phyloP scores from a whole-genome alignment of 257 asterid genomes.

The Craterostigma plantagineum region DNA sequence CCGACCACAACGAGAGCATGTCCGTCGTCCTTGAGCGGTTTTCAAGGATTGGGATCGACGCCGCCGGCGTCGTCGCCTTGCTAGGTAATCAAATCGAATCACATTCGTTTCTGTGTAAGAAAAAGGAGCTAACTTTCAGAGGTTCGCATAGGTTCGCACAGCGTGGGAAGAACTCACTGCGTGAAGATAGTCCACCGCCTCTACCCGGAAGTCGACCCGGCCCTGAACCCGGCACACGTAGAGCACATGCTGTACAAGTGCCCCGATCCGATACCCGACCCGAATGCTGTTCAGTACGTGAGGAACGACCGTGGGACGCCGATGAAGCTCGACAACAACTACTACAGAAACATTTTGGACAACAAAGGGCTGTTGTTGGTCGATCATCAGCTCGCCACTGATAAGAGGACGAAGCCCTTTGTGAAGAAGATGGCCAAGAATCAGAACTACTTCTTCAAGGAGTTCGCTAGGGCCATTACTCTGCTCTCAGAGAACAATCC shows the following conservation, averaged over 20 bases:
- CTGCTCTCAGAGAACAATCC: conserved; percentile 60
- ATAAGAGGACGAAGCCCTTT: conserved; percentile 35
- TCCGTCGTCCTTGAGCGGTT: conserved; percentile 67
- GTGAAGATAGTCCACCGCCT: conserved; percentile 88
- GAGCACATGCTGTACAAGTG: conserved; percentile 91
- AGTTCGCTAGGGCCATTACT: conserved; percentile 47
- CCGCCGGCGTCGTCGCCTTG: conserved; percentile 82
- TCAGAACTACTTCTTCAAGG: conserved; percentile 45
- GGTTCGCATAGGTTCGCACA: conserved; percentile 54
- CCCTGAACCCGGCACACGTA: conserved; percentile 60
- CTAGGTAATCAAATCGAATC: conserved; percentile 19
- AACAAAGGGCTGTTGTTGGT: conserved; percentile 55
- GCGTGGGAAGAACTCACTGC: conserved; percentile 93
- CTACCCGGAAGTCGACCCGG: conserved; percentile 86
- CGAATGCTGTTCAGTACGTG: conserved; percentile 87
- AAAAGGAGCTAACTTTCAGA: too few relatives aligned
- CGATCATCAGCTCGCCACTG: conserved; percentile 51
- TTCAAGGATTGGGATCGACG: conserved; percentile 46
- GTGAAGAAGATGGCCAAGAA: conserved; percentile 77
- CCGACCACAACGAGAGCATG: conserved; percentile 95
- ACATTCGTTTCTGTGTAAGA: too few relatives aligned
- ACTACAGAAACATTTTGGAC: conserved; percentile 53
- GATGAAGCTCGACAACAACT: conserved; percentile 64
- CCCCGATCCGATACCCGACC: conserved; percentile 87
- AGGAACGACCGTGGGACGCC: conserved; percentile 73